phyloP scores from a whole-genome alignment of 2,329 filamentous ascomycete genomes.

The Monosporascus sp. region DNA sequence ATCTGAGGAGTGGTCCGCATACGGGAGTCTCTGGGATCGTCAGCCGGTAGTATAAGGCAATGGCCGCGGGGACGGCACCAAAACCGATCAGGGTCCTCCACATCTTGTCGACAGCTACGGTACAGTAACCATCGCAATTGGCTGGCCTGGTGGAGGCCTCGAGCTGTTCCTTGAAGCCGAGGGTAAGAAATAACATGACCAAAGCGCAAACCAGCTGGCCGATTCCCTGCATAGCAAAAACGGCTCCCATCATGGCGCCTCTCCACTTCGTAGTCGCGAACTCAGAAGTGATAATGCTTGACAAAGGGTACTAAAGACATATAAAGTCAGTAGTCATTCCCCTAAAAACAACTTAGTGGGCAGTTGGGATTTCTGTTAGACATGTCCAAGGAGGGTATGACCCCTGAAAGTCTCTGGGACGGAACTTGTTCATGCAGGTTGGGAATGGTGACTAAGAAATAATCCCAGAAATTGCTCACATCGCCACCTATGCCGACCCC shows the following conservation, averaged over 20 bases:
- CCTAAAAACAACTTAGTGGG: too few relatives aligned
- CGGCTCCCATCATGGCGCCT: constrained; percentile 81
- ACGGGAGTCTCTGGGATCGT: constrained; percentile 79
- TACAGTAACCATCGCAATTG: constrained; percentile 59
- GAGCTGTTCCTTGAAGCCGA: constrained; percentile 64
- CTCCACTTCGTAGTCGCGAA: constrained; percentile 83
- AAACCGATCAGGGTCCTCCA: constrained; percentile 79
- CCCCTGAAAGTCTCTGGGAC: too few relatives aligned
- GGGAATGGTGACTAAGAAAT: too few relatives aligned
- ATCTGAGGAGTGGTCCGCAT: constrained; percentile 3
- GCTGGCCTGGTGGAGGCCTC: constrained; percentile 42
- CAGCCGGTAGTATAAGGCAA: constrained; percentile 72
- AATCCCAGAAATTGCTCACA: background rate
- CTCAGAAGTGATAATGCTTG: constrained; percentile 79
- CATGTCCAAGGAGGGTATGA: too few relatives aligned
- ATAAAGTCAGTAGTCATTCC: too few relatives aligned
- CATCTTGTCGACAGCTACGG: constrained; percentile 77
- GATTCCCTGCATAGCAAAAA: constrained; percentile 84
- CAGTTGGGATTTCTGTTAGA: too few relatives aligned
- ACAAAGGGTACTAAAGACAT: constrained; percentile 58
- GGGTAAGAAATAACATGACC: constrained; percentile 68
- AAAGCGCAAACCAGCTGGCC: constrained; percentile 73
- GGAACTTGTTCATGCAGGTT: too few relatives aligned
- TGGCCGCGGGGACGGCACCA: constrained; percentile 72
- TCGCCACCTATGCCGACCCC: constrained; percentile 69